Percentiles rank a stretch among this genome's conserved stretches.
These are phyloP conservation scores for Asterochloris sp. DNA, from an alignment of 139 green algal species.

Conservation along the genomic window DNA sequence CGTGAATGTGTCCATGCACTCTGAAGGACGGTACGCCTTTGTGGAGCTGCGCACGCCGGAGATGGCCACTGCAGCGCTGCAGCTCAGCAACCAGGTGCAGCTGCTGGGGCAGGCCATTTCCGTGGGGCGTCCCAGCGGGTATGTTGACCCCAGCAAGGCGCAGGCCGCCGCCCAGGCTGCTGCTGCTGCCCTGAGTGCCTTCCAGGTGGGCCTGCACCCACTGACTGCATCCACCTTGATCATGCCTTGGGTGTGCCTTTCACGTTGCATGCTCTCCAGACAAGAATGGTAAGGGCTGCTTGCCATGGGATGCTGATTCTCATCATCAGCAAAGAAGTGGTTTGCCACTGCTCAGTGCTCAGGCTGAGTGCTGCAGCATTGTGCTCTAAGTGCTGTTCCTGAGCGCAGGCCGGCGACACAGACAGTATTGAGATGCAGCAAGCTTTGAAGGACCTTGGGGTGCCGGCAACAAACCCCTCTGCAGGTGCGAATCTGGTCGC, in stretches of 20 bases:
- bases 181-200: constrained; percentile 45
- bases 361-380: not conserved
- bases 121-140: constrained; percentile 74
- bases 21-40: constrained; percentile 75
- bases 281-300: no score
- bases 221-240: not conserved
- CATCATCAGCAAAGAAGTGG: no score
- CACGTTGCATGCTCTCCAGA: not conserved
- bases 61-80: constrained; percentile 80
- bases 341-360: not conserved
- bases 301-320: no score
- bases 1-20: constrained; percentile 51
- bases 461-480: not conserved
- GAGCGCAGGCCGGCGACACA: constrained; percentile 20
- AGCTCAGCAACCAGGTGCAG: constrained; percentile 72
- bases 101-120: constrained; percentile 74
- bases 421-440: constrained; percentile 17
- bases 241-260: not conserved
- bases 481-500: no score
- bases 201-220: constrained; percentile 33
- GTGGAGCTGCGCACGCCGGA: constrained; percentile 82
- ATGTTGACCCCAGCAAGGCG: constrained; percentile 77
- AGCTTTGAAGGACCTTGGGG: not conserved
- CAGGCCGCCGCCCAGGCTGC: constrained; percentile 43
- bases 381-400: not conserved